Conservation (phyloP, 352 stramenopile species). For the Pythium monospermum region DNA sequence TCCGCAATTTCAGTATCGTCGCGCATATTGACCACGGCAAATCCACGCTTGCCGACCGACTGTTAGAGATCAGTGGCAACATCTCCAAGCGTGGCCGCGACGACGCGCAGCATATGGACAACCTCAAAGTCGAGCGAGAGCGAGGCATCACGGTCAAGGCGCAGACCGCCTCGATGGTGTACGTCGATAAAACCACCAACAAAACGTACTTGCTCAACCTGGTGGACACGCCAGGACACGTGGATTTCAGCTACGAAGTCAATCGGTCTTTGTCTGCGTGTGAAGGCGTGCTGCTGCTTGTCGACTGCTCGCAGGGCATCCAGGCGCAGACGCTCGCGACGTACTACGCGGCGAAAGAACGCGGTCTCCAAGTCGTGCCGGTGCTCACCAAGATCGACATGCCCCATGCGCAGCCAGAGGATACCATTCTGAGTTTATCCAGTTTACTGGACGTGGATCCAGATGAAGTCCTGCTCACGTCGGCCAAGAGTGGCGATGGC, state of each 20-base stretch:
- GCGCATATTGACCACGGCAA: constrained; percentile 91
- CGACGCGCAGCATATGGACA: constrained; percentile 88
- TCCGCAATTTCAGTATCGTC: constrained; percentile 90
- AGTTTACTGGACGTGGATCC: constrained; percentile 88
- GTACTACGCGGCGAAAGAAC: constrained; percentile 94
- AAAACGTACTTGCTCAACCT: constrained; percentile 95
- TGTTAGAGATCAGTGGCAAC: constrained; percentile 89
- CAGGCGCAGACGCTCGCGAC: constrained; percentile 98
- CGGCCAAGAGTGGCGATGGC: constrained; percentile 93
- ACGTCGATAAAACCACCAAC: constrained; percentile 48
- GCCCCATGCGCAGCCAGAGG: constrained; percentile 92
- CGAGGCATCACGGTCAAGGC: constrained; percentile 99
- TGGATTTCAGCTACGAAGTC: constrained; percentile 99
- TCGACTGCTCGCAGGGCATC: constrained; percentile 97
- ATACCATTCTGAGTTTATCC: constrained; percentile 75
- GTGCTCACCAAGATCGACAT: constrained; percentile 99
- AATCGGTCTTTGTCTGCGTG: constrained; percentile 93
- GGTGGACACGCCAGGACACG: constrained; percentile 96
- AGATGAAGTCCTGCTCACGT: constrained; percentile 94
- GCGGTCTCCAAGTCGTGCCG: constrained; percentile 94
- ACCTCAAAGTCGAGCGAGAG: constrained; percentile 94
- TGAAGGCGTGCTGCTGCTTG: constrained; percentile 96
- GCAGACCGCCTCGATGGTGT: constrained; percentile 96
- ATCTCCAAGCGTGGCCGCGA: constrained; percentile 83
- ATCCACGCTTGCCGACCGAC: constrained; percentile 86